Base-by-base conservation (phyloP, 2,329 filamentous ascomycete genomes). In the Stylonectria norvegica region DNA sequence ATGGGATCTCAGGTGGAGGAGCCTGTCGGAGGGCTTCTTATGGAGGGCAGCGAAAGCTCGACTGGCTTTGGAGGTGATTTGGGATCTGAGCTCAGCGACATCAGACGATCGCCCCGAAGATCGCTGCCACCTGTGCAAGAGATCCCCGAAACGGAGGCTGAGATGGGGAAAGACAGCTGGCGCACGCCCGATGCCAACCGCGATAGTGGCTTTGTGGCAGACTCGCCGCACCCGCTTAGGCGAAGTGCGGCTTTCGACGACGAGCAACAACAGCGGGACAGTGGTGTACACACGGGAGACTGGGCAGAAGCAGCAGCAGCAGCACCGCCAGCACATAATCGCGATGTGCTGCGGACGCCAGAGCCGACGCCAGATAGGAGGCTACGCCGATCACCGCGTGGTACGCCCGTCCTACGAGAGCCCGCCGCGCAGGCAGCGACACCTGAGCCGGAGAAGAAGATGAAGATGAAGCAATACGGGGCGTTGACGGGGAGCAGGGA, bases 271-370 rank as follows among this genome's bases (percentile, higher is more conserved):
- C 62, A 67, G 34, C 69, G 73, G 30, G 78, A 82, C 52, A 81
- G 78, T 58, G 77, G 75, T 18, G 71, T 80, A 20, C 73, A 79
- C 49, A 63, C 78, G 30, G 70, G 68, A 16, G 74, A 78, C 28
- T 67, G 63, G 64, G 48, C 57, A n/a, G 70, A 70, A 22, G 31
- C 44, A 49, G 46, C 53, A 50, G 43, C 40, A 48, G 38, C 29
- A 39, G n/a, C n/a, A n/a, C n/a, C n/a, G n/a, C n/a, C n/a, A n/a
- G n/a, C n/a, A n/a, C n/a, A n/a, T n/a, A n/a, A n/a, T n/a, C 40
- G 31, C 22, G 53, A 56, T 25, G 40, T 44, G 38, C 30, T 56
- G 39, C 49, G 55, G 31, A 60, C 59, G 22, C 57, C 61, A 19
- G 57, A 64, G 40, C 47, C 55, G 40, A 28, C 45, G 32, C 40